Evolutionary conservation across 306 rosid species (phyloP).

Genomic region (Clitoria ternatea): DNA sequence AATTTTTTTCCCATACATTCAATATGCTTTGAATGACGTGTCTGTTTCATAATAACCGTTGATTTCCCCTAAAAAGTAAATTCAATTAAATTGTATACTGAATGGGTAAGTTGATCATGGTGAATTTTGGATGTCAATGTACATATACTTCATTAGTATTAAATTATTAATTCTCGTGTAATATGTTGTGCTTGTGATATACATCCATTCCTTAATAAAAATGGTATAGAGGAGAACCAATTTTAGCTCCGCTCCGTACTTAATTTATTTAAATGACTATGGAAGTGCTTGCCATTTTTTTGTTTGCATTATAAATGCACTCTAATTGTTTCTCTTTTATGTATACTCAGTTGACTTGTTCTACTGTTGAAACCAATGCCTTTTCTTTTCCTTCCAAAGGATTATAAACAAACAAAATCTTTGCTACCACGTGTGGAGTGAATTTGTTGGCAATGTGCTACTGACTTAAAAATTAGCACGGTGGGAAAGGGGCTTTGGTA

Average conservation of each 20-base stretch:
- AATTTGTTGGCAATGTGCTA: conserved; percentile 3
- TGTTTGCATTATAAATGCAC: conserved; percentile 6
- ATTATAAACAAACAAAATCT: neutral
- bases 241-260: no score
- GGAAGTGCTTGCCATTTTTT: neutral
- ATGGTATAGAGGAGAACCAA: neutral
- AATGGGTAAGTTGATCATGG: conserved; percentile 6
- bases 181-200: neutral
- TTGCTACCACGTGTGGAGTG: conserved; percentile 6
- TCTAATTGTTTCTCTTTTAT: neutral
- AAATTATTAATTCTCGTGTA: neutral
- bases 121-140: neutral
- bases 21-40: no score
- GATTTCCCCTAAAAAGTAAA: no score
- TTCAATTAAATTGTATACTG: no score
- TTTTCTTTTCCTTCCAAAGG: neutral
- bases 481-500: neutral
- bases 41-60: no score
- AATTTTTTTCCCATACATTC: no score
- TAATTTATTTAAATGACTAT: neutral
- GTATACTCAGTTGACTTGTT: neutral
- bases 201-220: neutral
- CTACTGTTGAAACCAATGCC: neutral
- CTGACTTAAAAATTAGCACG: neutral
- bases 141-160: neutral